Evolutionary conservation across 768 basidiomycete genomes (phyloP), one percentile per base, ranked within the genome.

Genomic region (Grammothele lineata): DNA sequence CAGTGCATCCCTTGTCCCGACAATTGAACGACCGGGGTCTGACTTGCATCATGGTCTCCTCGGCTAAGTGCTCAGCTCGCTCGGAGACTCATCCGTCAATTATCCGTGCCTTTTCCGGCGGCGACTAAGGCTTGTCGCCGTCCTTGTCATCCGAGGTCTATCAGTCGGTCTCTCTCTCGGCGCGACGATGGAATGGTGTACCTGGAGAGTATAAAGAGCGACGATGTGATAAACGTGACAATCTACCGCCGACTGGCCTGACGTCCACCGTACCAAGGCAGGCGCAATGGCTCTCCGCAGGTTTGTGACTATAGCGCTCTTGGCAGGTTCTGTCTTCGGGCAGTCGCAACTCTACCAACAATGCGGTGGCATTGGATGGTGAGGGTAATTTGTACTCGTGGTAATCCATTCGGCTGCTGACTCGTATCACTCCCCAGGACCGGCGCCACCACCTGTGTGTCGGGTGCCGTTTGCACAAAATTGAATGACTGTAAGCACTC

Each of bases 351-450:
- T 71, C 11, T 74, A 73, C 50, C 61, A 53, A n/a, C 75, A 77
- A 54, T 76, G 77, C 46, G 77, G 76, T 34, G 75, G 77, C 19
- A 71, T 65, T 25, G 73, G 72, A 63, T 77, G 77, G 76, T 73
- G 55, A 51, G 66, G 56, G 5, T 4, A 12, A 18, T 40, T 11
- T 35, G 3, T 12, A 32, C 47, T 17, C 6, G 25, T 11, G 11
- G 36, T 6, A 24, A 7, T n/a, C 10, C 3, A 4, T 14, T 14
- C 11, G 10, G 24, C 5, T n/a, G 19, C 35, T 34, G 46, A 40
- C 15, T n/a, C 9, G 25, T 25, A 25, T 14, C 2, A 4, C 18
- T n/a, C 17, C 45, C 12, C 39, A 77, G 76, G 76, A 68, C 68
- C 23, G 76, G 77, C 12, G 66, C 65, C 4, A 78, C 76, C 14